These are phyloP conservation scores for Mortierella sp. DNA, from an alignment of 371 early-diverging fungal species.

Conservation along the genomic window DNA sequence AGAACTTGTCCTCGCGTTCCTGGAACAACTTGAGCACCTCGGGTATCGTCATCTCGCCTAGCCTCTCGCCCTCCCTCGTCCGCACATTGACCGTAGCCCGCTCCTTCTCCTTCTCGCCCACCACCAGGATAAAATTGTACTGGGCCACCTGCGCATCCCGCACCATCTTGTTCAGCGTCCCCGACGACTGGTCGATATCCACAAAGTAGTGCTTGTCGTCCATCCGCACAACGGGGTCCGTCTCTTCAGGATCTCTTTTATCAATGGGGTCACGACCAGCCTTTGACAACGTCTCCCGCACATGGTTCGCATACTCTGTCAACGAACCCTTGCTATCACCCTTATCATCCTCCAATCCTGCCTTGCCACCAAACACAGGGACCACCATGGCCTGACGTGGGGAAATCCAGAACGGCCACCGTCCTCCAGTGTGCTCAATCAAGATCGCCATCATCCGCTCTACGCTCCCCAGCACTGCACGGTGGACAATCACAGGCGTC, in stretches of 20 bases:
- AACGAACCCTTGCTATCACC: constrained; percentile 5
- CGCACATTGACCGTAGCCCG: constrained; percentile 90
- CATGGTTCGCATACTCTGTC: constrained; percentile 33
- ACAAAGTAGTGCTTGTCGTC: constrained; percentile 70
- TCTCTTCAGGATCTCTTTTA: neutral
- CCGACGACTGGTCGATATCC: constrained; percentile 87
- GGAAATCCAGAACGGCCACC: constrained; percentile 99
- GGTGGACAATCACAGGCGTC: constrained; percentile 95
- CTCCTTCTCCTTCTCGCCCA: constrained; percentile 93
- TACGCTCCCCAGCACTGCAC: constrained; percentile 94
- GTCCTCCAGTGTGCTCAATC: constrained; percentile 90
- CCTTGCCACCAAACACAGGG: constrained; percentile 73
- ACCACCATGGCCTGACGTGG: constrained; percentile 97
- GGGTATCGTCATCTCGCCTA: constrained; percentile 51
- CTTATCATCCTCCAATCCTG: constrained; percentile 59
- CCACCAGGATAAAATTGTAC: constrained; percentile 94
- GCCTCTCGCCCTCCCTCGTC: constrained; percentile 71
- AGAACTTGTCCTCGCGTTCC: constrained; percentile 42
- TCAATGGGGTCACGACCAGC: constrained; percentile 28
- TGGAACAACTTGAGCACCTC: constrained; percentile 42
- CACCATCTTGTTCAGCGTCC: constrained; percentile 97
- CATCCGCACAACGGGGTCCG: constrained; percentile 39
- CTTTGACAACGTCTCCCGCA: constrained; percentile 36
- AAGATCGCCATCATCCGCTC: constrained; percentile 97
- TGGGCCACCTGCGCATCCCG: constrained; percentile 91